Evolutionary conservation across 441 rosid species (phyloP).

Genomic region (Pelargonium exstipulatum): DNA sequence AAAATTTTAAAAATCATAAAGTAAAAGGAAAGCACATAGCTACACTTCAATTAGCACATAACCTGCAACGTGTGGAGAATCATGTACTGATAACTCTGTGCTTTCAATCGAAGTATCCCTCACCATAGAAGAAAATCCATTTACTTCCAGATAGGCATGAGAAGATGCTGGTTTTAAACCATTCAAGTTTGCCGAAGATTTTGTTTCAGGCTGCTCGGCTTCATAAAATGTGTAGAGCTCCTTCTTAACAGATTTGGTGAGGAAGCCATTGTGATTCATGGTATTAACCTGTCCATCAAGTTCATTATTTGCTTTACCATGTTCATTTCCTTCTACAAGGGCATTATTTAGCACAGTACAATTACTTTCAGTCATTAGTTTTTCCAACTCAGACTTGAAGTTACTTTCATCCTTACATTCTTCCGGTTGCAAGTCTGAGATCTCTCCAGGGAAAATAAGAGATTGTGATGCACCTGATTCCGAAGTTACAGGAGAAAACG

Average conservation of each 20-base stretch:
- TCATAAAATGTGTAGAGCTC: conserved; percentile 58
- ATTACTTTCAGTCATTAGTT: conserved; percentile 19
- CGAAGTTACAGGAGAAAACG: conserved; percentile 19
- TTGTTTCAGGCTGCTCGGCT: conserved; percentile 32
- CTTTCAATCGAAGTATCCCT: conserved; percentile 29
- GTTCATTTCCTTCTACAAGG: conserved; percentile 20
- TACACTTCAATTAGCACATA: conserved; percentile 17
- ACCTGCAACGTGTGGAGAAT: conserved; percentile 47
- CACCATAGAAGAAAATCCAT: conserved; percentile 39
- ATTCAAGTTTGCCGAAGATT: conserved; percentile 29
- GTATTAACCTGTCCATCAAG: conserved; percentile 26
- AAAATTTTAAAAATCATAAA: not conserved
- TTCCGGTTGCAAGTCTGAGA: conserved; percentile 26
- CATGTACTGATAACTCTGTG: conserved; percentile 31
- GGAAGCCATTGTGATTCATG: conserved; percentile 21
- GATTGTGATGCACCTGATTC: conserved; percentile 38
- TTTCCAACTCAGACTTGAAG: conserved; percentile 25
- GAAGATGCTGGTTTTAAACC: conserved; percentile 39
- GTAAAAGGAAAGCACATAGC: conserved; percentile 9
- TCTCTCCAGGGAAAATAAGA: conserved; percentile 24
- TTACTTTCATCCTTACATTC: conserved; percentile 23
- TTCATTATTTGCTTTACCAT: conserved; percentile 20
- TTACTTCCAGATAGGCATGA: conserved; percentile 32
- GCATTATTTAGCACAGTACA: conserved; percentile 25
- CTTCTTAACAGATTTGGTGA: conserved; percentile 43